Conservation (phyloP, 2,329 filamentous ascomycete genomes). For the Epichloe brachyelytri region DNA sequence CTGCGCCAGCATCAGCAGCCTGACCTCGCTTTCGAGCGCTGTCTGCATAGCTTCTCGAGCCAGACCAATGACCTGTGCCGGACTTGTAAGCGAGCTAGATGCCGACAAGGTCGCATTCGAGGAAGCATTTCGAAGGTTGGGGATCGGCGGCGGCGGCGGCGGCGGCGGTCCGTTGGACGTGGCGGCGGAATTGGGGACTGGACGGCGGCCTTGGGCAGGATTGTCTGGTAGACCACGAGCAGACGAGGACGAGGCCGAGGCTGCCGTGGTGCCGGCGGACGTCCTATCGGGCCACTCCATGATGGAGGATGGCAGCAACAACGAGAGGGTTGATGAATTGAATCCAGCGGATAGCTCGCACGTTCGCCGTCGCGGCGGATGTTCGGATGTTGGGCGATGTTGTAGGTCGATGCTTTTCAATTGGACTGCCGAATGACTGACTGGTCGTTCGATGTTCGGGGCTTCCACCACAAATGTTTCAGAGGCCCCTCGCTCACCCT, state of each 20-base stretch:
- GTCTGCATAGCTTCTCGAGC: slow-evolving; percentile 54
- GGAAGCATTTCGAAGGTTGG: slow-evolving; percentile 32
- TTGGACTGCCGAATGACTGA: background rate
- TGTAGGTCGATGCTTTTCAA: background rate
- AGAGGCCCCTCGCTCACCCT: slow-evolving; percentile 14
- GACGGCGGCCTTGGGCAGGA: slow-evolving; percentile 25
- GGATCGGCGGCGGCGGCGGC: slow-evolving; percentile 32
- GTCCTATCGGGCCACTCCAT: slow-evolving; percentile 25
- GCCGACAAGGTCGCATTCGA: slow-evolving; percentile 35
- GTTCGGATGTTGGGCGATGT: slow-evolving; percentile 2
- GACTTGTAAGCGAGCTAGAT: slow-evolving; percentile 39
- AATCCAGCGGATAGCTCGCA: background rate
- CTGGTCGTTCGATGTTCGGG: slow-evolving; percentile 7
- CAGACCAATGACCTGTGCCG: slow-evolving; percentile 48
- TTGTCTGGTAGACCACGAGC: slow-evolving; percentile 28
- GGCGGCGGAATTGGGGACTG: slow-evolving; percentile 24
- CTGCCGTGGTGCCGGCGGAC: slow-evolving; percentile 11
- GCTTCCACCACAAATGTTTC: slow-evolving; percentile 15
- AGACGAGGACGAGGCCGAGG: slow-evolving; percentile 15
- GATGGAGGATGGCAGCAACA: slow-evolving; percentile 11
- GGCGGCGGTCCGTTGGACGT: slow-evolving; percentile 27
- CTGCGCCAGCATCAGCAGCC: slow-evolving; percentile 44
- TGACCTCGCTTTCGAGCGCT: slow-evolving; percentile 54
- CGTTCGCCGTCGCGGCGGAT: slow-evolving; percentile 4
- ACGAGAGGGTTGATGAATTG: slow-evolving; percentile 5